Percentiles rank a stretch among this genome's conserved stretches.
phyloP scores from a whole-genome alignment of 2,329 filamentous ascomycete species.

The Pseudocercospora musae region DNA sequence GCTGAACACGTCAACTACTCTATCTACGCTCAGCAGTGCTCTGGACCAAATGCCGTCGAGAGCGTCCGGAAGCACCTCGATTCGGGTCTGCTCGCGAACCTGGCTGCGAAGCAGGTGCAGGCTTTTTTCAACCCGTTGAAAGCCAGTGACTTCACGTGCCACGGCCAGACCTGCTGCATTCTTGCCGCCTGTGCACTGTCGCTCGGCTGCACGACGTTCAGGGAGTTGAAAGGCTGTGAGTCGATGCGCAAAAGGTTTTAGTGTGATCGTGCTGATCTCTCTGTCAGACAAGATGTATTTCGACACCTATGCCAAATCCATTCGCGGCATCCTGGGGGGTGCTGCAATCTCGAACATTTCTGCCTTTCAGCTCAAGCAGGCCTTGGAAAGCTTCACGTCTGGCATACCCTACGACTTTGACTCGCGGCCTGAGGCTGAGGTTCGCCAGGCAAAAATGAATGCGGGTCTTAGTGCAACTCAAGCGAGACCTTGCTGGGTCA shows the following conservation, averaged over 20 bases:
- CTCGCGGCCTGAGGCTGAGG: not conserved
- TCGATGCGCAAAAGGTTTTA: not conserved
- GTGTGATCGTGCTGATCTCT: not conserved
- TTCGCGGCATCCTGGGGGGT: not conserved
- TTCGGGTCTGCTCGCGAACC: constrained; percentile 9
- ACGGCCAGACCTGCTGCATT: not conserved
- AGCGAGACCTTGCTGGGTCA: not conserved
- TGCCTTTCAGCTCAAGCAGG: not conserved
- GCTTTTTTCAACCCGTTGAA: constrained; percentile 16
- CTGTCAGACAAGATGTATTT: not conserved
- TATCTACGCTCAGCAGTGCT: constrained; percentile 6
- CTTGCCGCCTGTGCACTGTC: not conserved
- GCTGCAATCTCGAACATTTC: not conserved
- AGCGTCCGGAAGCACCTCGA: constrained; percentile 13
- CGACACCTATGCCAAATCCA: not conserved
- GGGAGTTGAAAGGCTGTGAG: not conserved
- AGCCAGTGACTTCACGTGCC: constrained; percentile 1
- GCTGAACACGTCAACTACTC: constrained; percentile 5
- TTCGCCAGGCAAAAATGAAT: not conserved
- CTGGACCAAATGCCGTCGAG: not conserved
- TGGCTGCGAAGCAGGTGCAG: constrained; percentile 11
- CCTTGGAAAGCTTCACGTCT: not conserved
- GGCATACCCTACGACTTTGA: not conserved
- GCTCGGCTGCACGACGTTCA: not conserved
- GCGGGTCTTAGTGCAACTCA: not conserved